Conservation (phyloP, 2,329 filamentous ascomycete genomes). For the Seiridium unicorne region DNA sequence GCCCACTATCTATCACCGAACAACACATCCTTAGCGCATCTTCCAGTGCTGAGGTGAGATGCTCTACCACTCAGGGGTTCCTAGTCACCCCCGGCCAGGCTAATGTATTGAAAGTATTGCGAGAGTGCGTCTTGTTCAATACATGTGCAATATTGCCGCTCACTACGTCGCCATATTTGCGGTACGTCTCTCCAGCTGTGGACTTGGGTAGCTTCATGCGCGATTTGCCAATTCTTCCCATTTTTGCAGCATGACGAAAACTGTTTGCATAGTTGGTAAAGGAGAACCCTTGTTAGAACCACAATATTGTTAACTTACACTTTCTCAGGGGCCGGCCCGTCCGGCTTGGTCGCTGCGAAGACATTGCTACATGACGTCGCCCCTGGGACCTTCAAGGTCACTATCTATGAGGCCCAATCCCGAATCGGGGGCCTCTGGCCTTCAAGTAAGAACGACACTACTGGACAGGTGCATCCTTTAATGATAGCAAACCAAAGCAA, state of each 20-base stretch:
- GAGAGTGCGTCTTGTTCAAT: too few relatives aligned
- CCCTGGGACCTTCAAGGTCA: constrained; percentile 59
- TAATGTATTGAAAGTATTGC: neutral
- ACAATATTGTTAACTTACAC: constrained; percentile 4
- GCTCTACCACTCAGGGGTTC: neutral
- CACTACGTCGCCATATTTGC: too few relatives aligned
- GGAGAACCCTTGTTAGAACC: neutral
- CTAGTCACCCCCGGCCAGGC: neutral
- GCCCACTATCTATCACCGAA: neutral
- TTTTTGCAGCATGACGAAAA: constrained; percentile 37
- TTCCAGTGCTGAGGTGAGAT: neutral
- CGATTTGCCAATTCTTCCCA: neutral
- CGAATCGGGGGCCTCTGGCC: constrained; percentile 81
- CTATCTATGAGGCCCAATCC: constrained; percentile 64
- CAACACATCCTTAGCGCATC: neutral
- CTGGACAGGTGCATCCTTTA: constrained; percentile 59
- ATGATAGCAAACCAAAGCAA: constrained; percentile 74
- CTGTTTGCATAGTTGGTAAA: constrained; percentile 51
- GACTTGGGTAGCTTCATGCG: neutral
- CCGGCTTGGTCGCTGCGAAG: constrained; percentile 70
- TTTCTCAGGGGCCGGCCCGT: constrained; percentile 62
- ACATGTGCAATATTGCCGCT: too few relatives aligned
- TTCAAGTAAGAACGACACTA: constrained; percentile 42
- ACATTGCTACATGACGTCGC: constrained; percentile 63
- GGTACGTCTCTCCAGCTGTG: too few relatives aligned